Evolutionary conservation across 148 eudicot species (phyloP), one percentile per base, ranked within the genome.

Genomic region (Pouteria glomerata): DNA sequence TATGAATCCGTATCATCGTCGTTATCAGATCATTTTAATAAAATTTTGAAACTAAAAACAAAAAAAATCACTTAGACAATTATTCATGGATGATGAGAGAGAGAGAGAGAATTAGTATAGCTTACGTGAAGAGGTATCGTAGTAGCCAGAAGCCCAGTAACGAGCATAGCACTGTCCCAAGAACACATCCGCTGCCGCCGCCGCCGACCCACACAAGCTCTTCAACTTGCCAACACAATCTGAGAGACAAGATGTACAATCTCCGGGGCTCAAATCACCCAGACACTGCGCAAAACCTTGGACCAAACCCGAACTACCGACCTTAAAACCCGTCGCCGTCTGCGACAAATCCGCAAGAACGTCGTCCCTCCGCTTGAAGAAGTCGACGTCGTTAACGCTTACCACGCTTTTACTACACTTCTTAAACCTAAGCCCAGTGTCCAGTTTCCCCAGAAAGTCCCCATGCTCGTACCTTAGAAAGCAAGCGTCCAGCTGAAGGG

Each of bases 141-240:
- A 93, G 76, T 86, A 90, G 19, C 98, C 96, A 44, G 96, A 78
- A 15, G 80, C 89, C 98, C 98, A 93, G 70, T 90, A 93, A 58
- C 88, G 71, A 64, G 88, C 93, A 77, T 81, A 93, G 74, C 98
- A 93, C 80, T 93, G 93, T 1, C 73, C 91, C 83, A 90, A 82
- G 77, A 82, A 90, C 67, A 93, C 88, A 63, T 93, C 90, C 10
- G 78, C n/a, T n/a, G n/a, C 98, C 16, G 98, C 91, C 53, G 78
- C 84, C 34, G 91, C 85, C 1, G 84, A 72, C 7, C 98, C 98
- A 79, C 98, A 93, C 64, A 88, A 58, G 42, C 72, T 79, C 80
- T 88, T 90, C 70, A 90, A 64, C 78, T 85, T 70, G 14, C 37
- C 73, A 10, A 80, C 90, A 33, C 88, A 94, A 12, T 86, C 89